phyloP scores from a whole-genome alignment of 2,329 filamentous ascomycete genomes.

The Microsporum canis region DNA sequence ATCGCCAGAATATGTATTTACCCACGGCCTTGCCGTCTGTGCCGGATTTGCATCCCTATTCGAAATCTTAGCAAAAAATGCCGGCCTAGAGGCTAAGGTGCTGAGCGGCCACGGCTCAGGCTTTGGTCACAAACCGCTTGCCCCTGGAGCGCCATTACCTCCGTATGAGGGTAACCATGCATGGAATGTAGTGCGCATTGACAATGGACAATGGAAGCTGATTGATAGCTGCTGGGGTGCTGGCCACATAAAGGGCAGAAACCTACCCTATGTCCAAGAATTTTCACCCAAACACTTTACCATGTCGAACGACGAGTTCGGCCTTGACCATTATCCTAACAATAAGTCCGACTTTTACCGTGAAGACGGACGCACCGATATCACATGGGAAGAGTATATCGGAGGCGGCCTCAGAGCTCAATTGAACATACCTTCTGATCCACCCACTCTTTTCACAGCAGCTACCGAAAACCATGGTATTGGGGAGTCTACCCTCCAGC shows the following conservation, averaged over 20 bases:
- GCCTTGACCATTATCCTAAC: slow-evolving; percentile 63
- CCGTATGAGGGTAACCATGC: slow-evolving; percentile 59
- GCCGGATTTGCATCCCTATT: slow-evolving; percentile 83
- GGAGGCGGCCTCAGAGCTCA: slow-evolving; percentile 44
- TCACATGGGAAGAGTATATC: slow-evolving; percentile 75
- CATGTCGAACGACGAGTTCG: slow-evolving; percentile 67
- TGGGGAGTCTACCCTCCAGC: slow-evolving; percentile 49
- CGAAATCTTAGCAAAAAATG: slow-evolving; percentile 62
- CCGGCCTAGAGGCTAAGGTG: slow-evolving; percentile 66
- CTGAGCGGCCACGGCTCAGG: slow-evolving; percentile 78
- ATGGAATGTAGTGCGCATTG: slow-evolving; percentile 87
- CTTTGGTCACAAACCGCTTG: slow-evolving; percentile 55
- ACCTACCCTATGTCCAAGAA: slow-evolving; percentile 50
- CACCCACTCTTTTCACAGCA: slow-evolving; percentile 38
- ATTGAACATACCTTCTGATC: slow-evolving; percentile 31
- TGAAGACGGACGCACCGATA: slow-evolving; percentile 50
- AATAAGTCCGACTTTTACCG: slow-evolving; percentile 58
- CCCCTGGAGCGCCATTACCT: slow-evolving; percentile 55
- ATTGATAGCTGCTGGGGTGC: slow-evolving; percentile 91
- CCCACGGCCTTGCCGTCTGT: slow-evolving; percentile 73
- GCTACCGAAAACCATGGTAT: slow-evolving; percentile 42
- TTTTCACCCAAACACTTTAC: slow-evolving; percentile 56
- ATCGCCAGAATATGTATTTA: slow-evolving; percentile 61
- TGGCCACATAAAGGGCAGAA: slow-evolving; percentile 49
- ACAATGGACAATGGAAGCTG: slow-evolving; percentile 80